These are phyloP conservation scores for Quercus rubra DNA, from an alignment of 306 rosid genomes.

Conservation along the genomic window DNA sequence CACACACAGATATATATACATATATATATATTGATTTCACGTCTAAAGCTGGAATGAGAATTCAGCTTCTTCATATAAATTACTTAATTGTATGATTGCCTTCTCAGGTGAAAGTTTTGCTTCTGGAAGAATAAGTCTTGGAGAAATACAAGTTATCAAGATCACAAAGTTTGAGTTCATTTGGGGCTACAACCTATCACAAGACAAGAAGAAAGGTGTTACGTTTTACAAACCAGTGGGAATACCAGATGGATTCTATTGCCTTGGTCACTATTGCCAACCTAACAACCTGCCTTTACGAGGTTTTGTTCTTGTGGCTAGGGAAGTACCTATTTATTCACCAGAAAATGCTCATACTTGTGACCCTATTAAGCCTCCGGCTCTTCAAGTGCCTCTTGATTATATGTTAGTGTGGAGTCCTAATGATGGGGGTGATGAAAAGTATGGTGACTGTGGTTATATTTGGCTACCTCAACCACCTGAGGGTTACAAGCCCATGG, in stretches of 20 bases:
- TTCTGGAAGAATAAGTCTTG: slow-evolving; percentile 63
- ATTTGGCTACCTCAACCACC: slow-evolving; percentile 86
- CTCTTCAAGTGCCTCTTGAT: slow-evolving; percentile 64
- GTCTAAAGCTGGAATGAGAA: neutral
- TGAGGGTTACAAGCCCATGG: slow-evolving; percentile 71
- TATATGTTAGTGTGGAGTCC: slow-evolving; percentile 60
- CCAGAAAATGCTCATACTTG: slow-evolving; percentile 20
- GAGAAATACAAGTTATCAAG: slow-evolving; percentile 69
- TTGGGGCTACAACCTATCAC: slow-evolving; percentile 46
- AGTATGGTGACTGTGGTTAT: slow-evolving; percentile 41
- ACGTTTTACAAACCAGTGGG: slow-evolving; percentile 65
- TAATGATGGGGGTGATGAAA: slow-evolving; percentile 43
- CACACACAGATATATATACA: neutral
- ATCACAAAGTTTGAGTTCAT: slow-evolving; percentile 55
- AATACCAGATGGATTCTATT: slow-evolving; percentile 66
- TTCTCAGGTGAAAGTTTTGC: slow-evolving; percentile 69
- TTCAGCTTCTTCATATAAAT: slow-evolving; percentile 4
- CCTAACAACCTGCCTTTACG: slow-evolving; percentile 49
- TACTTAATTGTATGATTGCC: slow-evolving; percentile 8
- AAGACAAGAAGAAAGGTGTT: slow-evolving; percentile 39
- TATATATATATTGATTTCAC: neutral
- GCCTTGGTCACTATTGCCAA: slow-evolving; percentile 84
- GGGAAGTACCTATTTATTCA: slow-evolving; percentile 41
- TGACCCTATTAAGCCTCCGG: slow-evolving; percentile 38
- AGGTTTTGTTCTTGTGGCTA: slow-evolving; percentile 70